Conservation (phyloP, 2,329 filamentous ascomycete genomes). For the Westerdykella sp. region DNA sequence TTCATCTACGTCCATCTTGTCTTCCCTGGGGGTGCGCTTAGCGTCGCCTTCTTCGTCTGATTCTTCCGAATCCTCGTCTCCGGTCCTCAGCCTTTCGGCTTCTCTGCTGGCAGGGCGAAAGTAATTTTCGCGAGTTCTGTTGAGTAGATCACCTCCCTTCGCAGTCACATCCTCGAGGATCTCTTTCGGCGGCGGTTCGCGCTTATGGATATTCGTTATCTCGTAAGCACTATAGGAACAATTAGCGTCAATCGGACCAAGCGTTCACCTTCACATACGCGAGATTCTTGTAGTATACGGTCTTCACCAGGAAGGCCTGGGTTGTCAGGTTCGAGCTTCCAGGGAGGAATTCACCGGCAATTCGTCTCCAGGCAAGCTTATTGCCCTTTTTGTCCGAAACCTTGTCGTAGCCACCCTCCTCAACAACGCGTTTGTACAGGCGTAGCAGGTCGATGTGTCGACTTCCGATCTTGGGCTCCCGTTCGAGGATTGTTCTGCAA, state of each 20-base stretch:
- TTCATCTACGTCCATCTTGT: conserved; percentile 46
- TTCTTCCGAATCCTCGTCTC: conserved; percentile 50
- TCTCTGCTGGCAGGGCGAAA: conserved; percentile 45
- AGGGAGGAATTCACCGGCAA: conserved; percentile 70
- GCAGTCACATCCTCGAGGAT: conserved; percentile 76
- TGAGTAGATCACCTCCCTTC: conserved; percentile 74
- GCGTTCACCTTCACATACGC: conserved; percentile 43
- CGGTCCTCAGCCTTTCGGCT: conserved; percentile 44
- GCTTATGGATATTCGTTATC: conserved; percentile 68
- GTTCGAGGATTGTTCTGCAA: conserved; percentile 62
- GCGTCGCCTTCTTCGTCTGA: conserved; percentile 39
- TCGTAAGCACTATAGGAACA: conserved; percentile 59
- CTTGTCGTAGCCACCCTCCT: conserved; percentile 78
- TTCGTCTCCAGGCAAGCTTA: conserved; percentile 77
- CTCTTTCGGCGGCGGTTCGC: conserved; percentile 79
- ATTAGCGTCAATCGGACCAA: conserved; percentile 7
- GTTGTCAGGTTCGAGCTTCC: conserved; percentile 69
- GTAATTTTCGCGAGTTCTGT: conserved; percentile 72
- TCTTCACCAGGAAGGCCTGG: conserved; percentile 81
- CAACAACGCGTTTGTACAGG: conserved; percentile 70
- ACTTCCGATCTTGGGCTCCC: conserved; percentile 73
- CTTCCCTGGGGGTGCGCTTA: conserved; percentile 45
- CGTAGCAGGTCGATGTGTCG: conserved; percentile 71
- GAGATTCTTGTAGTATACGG: conserved; percentile 83
- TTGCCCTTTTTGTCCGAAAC: conserved; percentile 61